Percentiles rank a stretch among this genome's conserved stretches.
Evolutionary conservation across 768 basidiomycete species (phyloP).

Genomic region (Leccinum aurantiacum): DNA sequence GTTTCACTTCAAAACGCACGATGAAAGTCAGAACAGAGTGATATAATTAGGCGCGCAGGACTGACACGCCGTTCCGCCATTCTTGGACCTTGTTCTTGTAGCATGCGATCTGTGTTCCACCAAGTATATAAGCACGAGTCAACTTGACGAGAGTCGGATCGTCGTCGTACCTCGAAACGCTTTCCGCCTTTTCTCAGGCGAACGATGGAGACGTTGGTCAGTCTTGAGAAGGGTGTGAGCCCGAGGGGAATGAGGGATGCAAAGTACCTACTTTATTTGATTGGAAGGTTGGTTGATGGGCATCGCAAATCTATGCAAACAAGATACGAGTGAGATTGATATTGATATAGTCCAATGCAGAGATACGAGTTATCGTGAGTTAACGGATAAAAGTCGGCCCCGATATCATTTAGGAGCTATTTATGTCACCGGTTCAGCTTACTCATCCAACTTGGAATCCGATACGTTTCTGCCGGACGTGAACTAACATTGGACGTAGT

Average conservation of each 20-base stretch:
- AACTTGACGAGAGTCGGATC: background rate
- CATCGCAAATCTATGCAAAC: conserved; percentile 13
- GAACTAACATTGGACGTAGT: conserved; percentile 32
- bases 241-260: background rate
- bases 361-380: background rate
- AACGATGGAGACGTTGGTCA: conserved; percentile 97
- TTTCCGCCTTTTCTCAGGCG: conserved; percentile 96
- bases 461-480: background rate
- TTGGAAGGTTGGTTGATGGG: conserved; percentile 84
- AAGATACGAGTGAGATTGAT: background rate
- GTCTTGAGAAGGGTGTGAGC: conserved; percentile 43
- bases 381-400: conserved; percentile 3
- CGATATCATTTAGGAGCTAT: conserved; percentile 19
- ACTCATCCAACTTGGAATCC: background rate
- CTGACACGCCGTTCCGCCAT: conserved; percentile 89
- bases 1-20: conserved; percentile 61
- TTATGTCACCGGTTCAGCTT: conserved; percentile 2
- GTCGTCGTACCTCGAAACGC: conserved; percentile 77
- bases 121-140: background rate
- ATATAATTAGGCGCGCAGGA: conserved; percentile 7
- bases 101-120: conserved; percentile 76
- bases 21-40: background rate
- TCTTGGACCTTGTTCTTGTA: conserved; percentile 99
- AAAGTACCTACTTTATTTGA: conserved; percentile 71
- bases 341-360: background rate